Evolutionary conservation across 2,329 filamentous ascomycete genomes (phyloP).

Genomic region (Ceratocystis huliohia): DNA sequence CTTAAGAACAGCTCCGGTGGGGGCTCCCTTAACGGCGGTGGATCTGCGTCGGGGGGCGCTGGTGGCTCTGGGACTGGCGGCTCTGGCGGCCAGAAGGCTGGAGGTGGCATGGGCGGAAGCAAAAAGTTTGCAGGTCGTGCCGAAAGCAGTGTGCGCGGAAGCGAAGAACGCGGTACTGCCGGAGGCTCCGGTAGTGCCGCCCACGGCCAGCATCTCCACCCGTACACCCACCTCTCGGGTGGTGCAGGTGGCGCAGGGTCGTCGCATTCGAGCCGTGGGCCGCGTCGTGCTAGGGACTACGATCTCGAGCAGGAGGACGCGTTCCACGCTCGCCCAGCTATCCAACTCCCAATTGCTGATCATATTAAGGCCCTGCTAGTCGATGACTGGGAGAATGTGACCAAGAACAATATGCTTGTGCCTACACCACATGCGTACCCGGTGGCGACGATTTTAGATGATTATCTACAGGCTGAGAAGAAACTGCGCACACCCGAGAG

Average conservation of each 20-base stretch:
- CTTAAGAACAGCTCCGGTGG: conserved; percentile 38
- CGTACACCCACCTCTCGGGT: conserved; percentile 58
- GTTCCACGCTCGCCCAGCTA: conserved; percentile 71
- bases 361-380: conserved; percentile 83
- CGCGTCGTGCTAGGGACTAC: conserved; percentile 63
- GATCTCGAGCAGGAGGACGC: conserved; percentile 84
- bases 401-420: conserved; percentile 84
- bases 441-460: conserved; percentile 64
- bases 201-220: background rate
- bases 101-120: conserved; percentile 32
- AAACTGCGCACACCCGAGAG: conserved; percentile 52
- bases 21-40: conserved; percentile 41
- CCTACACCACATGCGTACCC: conserved; percentile 66
- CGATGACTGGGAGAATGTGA: conserved; percentile 98
- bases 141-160: conserved; percentile 60
- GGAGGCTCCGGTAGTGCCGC: conserved; percentile 63
- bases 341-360: conserved; percentile 78
- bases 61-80: conserved; percentile 37
- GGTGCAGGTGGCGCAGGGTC: conserved; percentile 38
- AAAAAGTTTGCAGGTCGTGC: conserved; percentile 42
- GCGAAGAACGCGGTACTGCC: conserved; percentile 61
- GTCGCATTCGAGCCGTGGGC: conserved; percentile 51
- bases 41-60: conserved; percentile 61
- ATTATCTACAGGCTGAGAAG: conserved; percentile 62
- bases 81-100: background rate